phyloP scores from a whole-genome alignment of 2,329 filamentous ascomycete genomes.

The Elsinoe batatas region DNA sequence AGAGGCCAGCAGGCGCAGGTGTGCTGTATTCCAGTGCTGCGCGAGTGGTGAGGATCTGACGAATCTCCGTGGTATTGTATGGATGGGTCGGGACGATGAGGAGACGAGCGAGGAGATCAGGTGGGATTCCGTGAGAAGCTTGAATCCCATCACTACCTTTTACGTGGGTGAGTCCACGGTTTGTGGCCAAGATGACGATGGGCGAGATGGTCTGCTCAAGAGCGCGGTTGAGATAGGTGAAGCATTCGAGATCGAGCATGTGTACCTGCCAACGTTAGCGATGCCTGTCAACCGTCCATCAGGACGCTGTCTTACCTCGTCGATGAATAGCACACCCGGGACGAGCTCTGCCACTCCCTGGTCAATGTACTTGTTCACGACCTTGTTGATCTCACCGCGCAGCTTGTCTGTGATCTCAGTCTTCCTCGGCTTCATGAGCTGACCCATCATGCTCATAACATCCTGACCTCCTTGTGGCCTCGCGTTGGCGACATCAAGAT shows the following conservation, averaged over 20 bases:
- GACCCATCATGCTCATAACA: constrained; percentile 99
- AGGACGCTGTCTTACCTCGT: constrained; percentile 58
- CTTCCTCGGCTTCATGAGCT: constrained; percentile 99
- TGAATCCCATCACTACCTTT: constrained; percentile 55
- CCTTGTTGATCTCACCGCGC: constrained; percentile 93
- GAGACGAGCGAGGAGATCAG: constrained; percentile 84
- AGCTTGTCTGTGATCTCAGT: constrained; percentile 99
- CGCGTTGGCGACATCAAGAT: constrained; percentile 91
- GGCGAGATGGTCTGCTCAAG: constrained; percentile 89
- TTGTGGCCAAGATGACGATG: constrained; percentile 94
- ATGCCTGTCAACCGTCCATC: not conserved
- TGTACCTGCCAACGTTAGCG: constrained; percentile 57
- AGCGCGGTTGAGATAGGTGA: constrained; percentile 97
- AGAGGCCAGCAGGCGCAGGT: constrained; percentile 25
- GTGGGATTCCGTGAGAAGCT: constrained; percentile 85
- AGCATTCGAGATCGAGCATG: constrained; percentile 99
- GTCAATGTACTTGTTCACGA: constrained; percentile 97
- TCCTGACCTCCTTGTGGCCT: constrained; percentile 94
- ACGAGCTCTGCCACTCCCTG: constrained; percentile 96
- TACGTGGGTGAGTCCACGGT: constrained; percentile 87
- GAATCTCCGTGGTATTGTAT: constrained; percentile 82
- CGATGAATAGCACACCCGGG: constrained; percentile 96
- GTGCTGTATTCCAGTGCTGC: constrained; percentile 38
- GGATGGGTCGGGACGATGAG: constrained; percentile 93
- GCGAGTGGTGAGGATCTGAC: constrained; percentile 78